Percentiles rank a stretch among this genome's conserved stretches.
Evolutionary conservation across 805 yeast species (phyloP).

Genomic region (Monosporozyma solicola): DNA sequence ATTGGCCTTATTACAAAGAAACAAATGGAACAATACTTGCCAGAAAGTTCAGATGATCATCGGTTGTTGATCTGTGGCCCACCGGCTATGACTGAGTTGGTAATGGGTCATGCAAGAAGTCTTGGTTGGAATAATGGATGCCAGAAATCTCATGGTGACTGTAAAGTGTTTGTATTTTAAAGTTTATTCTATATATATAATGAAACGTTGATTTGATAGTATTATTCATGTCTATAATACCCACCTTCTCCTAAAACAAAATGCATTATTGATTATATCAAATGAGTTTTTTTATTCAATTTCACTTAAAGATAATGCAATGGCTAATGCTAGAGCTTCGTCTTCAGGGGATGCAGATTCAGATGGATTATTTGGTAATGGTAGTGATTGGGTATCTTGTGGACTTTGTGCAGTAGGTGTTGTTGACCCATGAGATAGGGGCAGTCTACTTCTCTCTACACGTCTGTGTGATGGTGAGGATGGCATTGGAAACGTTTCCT

Average conservation of each 20-base stretch:
- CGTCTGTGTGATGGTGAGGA: background rate
- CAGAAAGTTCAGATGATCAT: slow-evolving; percentile 38
- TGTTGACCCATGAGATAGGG: background rate
- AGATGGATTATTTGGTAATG: background rate
- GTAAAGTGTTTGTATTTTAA: slow-evolving; percentile 48
- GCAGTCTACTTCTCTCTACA: background rate
- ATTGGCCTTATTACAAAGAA: slow-evolving; percentile 59
- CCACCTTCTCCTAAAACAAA: no score
- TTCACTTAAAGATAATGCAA: slow-evolving; percentile 28
- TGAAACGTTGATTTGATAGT: background rate
- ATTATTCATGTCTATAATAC: background rate
- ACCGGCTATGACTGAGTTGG: slow-evolving; percentile 49
- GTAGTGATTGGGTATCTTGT: background rate
- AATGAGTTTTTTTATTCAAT: slow-evolving; percentile 5
- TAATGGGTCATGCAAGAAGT: slow-evolving; percentile 42
- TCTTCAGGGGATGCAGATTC: slow-evolving; percentile 7
- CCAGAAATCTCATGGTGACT: slow-evolving; percentile 39
- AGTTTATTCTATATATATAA: background rate
- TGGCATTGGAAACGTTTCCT: background rate
- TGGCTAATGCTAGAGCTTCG: slow-evolving; percentile 27
- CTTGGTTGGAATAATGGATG: slow-evolving; percentile 50
- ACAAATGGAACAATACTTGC: slow-evolving; percentile 45
- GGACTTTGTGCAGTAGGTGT: no score
- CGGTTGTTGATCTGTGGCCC: slow-evolving; percentile 71
- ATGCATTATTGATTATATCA: no score